Conservation (phyloP, 192 early-diverging fungal species). For the Coemansia sp. region DNA sequence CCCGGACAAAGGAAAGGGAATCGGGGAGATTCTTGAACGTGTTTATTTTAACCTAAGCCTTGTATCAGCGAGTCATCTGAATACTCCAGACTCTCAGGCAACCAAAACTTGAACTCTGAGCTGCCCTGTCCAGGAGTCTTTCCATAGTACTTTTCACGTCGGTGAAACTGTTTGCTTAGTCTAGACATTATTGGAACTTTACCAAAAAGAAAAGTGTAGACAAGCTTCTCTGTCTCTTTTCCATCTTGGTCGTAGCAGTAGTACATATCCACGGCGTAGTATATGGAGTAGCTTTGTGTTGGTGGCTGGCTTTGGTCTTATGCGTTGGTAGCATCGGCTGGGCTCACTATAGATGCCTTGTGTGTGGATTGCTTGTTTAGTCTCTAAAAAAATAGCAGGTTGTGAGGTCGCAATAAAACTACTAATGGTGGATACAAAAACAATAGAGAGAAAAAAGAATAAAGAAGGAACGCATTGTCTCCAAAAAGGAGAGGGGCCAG, state of each 20-base stretch:
- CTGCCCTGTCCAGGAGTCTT: too few species aligned
- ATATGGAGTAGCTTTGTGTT: not conserved
- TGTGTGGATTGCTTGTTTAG: not conserved
- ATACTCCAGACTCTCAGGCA: too few species aligned
- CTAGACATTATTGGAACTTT: too few species aligned
- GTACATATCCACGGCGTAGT: not conserved
- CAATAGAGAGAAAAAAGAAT: not conserved
- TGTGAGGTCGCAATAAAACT: not conserved
- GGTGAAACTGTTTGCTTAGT: too few species aligned
- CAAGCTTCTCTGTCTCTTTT: not conserved
- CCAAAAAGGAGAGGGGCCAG: not conserved
- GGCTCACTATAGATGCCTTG: not conserved
- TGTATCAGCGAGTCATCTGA: too few species aligned
- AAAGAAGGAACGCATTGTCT: not conserved
- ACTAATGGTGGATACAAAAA: not conserved
- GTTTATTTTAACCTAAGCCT: too few species aligned
- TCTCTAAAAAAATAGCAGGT: not conserved
- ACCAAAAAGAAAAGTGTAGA: not conserved
- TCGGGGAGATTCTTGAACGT: too few species aligned
- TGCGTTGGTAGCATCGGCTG: not conserved
- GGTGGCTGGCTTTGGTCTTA: not conserved
- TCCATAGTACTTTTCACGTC: too few species aligned
- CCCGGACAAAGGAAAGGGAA: too few species aligned
- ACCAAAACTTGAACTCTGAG: too few species aligned
- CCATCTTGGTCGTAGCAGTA: not conserved